Conservation (phyloP, 345 rosid species). For the Cardamine chenopodiifolia region DNA sequence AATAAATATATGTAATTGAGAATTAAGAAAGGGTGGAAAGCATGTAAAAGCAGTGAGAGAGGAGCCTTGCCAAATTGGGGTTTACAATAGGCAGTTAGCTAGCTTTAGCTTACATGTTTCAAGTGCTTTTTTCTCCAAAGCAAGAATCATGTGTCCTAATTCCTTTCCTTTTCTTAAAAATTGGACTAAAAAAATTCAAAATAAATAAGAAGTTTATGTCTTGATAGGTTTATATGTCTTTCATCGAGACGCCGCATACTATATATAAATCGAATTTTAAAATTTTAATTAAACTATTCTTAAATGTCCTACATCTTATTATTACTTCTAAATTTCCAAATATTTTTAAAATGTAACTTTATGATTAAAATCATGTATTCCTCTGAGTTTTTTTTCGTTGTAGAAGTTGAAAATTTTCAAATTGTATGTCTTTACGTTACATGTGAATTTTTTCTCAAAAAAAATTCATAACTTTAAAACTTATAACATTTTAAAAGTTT, state of each 20-base stretch:
- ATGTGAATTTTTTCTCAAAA: neutral
- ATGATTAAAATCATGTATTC: neutral
- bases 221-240: slow-evolving; percentile 5
- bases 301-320: neutral
- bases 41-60: slow-evolving; percentile 39
- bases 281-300: neutral
- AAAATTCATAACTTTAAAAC: neutral
- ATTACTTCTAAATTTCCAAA: neutral
- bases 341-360: neutral
- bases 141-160: slow-evolving; percentile 44
- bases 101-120: slow-evolving; percentile 44
- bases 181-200: neutral
- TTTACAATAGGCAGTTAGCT: slow-evolving; percentile 36
- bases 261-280: neutral
- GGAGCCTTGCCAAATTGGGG: slow-evolving; percentile 41
- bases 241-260: slow-evolving; percentile 33
- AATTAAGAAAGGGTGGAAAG: slow-evolving; percentile 30
- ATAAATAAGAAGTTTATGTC: neutral
- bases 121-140: slow-evolving; percentile 25
- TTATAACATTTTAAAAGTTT: neutral
- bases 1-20: slow-evolving; percentile 1
- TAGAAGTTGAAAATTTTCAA: neutral
- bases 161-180: neutral
- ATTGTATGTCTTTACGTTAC: neutral
- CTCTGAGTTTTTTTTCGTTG: neutral